Percentiles rank a stretch among this genome's conserved stretches.
Conservation (phyloP, 1,139 yeast genomes). For the Pneumocystis jirovecii region DNA sequence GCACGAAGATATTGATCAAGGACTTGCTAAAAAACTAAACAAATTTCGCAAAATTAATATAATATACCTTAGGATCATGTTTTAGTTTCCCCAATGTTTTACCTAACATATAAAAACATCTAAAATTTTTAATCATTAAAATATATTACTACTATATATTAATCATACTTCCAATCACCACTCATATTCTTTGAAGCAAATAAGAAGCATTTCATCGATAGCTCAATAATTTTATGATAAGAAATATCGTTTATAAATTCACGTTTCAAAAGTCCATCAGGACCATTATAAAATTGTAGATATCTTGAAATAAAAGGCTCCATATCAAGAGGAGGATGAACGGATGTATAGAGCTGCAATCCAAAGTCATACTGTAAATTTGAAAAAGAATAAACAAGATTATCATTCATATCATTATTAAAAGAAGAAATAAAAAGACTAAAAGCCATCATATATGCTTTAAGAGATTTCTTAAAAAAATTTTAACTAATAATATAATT, state of each 20-base stretch:
- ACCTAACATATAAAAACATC: conserved; percentile 25
- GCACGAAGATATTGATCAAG: conserved; percentile 19
- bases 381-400: conserved; percentile 20
- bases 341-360: conserved; percentile 46
- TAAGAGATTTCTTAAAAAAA: conserved; percentile 33
- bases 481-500: neutral
- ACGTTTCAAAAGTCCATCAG: neutral
- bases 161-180: neutral
- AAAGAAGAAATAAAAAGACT: conserved; percentile 30
- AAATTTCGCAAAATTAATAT: neutral
- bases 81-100: conserved; percentile 41
- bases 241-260: neutral
- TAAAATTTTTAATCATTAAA: neutral
- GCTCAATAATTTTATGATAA: neutral
- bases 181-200: conserved; percentile 20
- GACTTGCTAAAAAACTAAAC: conserved; percentile 11
- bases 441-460: conserved; percentile 69
- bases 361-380: conserved; percentile 45
- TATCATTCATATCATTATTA: neutral
- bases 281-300: neutral
- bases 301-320: conserved; percentile 21
- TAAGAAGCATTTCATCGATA: conserved; percentile 50
- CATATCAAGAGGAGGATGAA: conserved; percentile 45
- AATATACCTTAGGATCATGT: conserved; percentile 12
- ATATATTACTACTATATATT: neutral